phyloP scores from a whole-genome alignment of 345 rosid genomes.

The Murraya paniculata region DNA sequence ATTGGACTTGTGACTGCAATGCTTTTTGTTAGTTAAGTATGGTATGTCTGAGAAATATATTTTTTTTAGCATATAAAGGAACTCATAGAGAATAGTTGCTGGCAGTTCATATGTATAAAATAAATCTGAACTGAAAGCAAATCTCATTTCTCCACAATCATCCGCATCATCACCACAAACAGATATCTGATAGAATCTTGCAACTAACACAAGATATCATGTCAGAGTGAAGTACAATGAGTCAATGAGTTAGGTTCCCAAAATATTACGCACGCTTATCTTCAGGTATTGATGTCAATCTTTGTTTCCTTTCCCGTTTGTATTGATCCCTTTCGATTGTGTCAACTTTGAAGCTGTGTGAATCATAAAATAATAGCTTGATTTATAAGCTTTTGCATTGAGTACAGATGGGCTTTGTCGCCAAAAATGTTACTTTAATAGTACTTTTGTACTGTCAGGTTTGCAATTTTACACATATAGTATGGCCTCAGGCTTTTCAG shows the following conservation, averaged over 20 bases:
- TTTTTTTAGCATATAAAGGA: conserved; percentile 15
- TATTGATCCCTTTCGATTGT: conserved; percentile 17
- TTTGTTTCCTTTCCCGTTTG: background rate
- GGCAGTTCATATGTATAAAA: conserved; percentile 25
- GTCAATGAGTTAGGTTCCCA: conserved; percentile 23
- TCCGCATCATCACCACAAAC: conserved; percentile 19
- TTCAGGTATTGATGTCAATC: conserved; percentile 14
- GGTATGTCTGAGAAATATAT: background rate
- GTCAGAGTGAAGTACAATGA: conserved; percentile 24
- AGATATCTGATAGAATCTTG: conserved; percentile 31
- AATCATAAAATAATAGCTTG: conserved; percentile 18
- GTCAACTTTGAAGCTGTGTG: conserved; percentile 25
- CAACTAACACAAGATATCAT: conserved; percentile 26
- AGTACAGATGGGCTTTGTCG: conserved; percentile 34
- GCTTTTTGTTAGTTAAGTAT: background rate
- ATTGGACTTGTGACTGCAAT: background rate
- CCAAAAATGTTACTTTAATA: conserved; percentile 19
- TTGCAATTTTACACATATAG: conserved; percentile 10
- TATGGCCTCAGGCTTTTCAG: conserved; percentile 29
- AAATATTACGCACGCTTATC: conserved; percentile 25
- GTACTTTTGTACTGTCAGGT: conserved; percentile 18
- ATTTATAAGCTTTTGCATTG: conserved; percentile 23
- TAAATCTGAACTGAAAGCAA: conserved; percentile 27
- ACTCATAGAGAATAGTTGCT: conserved; percentile 31
- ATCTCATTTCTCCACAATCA: conserved; percentile 31